Conservation (phyloP, 2,329 filamentous ascomycete genomes). For the Colletotrichum destructivum region DNA sequence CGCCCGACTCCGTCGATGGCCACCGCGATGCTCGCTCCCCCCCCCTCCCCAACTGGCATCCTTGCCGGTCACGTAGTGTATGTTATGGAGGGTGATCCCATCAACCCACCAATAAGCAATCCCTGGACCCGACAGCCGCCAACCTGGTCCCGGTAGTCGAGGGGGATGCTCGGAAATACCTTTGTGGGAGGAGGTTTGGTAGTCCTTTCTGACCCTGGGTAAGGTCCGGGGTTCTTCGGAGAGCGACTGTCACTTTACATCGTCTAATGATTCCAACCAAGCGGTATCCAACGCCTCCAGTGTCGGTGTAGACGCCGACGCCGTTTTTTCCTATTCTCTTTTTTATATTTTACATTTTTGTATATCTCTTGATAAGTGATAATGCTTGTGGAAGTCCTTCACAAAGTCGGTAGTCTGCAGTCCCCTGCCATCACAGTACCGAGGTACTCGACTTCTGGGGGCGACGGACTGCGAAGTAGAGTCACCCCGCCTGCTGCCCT, state of each 20-base stretch:
- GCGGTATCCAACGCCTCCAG: background rate
- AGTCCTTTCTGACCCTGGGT: background rate
- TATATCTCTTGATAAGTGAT: too few species aligned
- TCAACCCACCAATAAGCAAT: slow-evolving; percentile 26
- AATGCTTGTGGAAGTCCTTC: too few species aligned
- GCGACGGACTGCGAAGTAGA: background rate
- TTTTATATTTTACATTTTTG: too few species aligned
- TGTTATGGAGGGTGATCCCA: background rate
- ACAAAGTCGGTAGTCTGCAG: too few species aligned
- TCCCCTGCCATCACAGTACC: background rate
- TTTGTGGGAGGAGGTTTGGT: slow-evolving; percentile 12
- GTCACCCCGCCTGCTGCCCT: background rate
- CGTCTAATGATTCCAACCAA: background rate
- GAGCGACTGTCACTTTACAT: background rate
- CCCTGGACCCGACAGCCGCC: background rate
- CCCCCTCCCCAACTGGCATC: background rate
- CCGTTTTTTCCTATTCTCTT: background rate
- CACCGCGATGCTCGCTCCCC: background rate
- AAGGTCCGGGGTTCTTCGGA: background rate
- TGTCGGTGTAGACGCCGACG: too few species aligned
- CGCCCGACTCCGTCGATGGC: slow-evolving; percentile 15
- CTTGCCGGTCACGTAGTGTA: slow-evolving; percentile 14
- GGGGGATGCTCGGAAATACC: background rate
- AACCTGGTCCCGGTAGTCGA: slow-evolving; percentile 20
- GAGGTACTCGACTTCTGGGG: background rate